Evolutionary conservation across 306 rosid genomes (phyloP), one percentile per base, ranked within the genome.

Genomic region (Hippophae rhamnoides): DNA sequence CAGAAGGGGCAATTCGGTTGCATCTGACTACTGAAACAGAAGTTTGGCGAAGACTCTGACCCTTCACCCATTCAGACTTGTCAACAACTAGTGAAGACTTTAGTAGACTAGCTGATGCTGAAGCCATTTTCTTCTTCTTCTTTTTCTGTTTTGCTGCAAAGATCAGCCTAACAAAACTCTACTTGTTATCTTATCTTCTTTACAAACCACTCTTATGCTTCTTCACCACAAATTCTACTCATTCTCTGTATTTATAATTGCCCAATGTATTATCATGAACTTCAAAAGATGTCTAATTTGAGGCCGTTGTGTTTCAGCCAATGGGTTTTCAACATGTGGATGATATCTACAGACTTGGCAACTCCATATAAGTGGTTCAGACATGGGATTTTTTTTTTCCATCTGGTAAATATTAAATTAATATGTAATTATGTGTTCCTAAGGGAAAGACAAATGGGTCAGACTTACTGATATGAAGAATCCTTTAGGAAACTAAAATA

Each of bases 31-130:
- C 64, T 0, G 86, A 84, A 43, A 66, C 71, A 0, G 92, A 69
- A 45, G 86, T 54, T 40, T 83, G 90, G 60, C 98, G 87, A 52
- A 90, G 92, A 43, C 84, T 60, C 41, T 79, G 87, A 42, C 96
- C 95, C 64, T 87, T 87, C 44, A 87, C 75, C 96, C 96, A 90
- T 41, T 90, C 98, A 57, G 84, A 83, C 77, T 87, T 90, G 70
- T 90, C 92, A n/a, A 90, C 78, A 62, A 90, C 82, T 8, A 86
- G 81, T 43, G 95, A 81, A 44, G 98, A 69, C 58, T 87, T 90
- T 67, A 90, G 85, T 60, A 90, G 70, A 65, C 95, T 78, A 7
- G 95, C 92, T 5, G 38, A 31, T 31, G 38, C 38, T 4, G 38
- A 31, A 2, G 95, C 94, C 80, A 86, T 82, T 51, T 92, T 41